These are phyloP conservation scores for Torulaspora microellipsoides DNA, from an alignment of 805 yeast genomes.

Conservation along the genomic window DNA sequence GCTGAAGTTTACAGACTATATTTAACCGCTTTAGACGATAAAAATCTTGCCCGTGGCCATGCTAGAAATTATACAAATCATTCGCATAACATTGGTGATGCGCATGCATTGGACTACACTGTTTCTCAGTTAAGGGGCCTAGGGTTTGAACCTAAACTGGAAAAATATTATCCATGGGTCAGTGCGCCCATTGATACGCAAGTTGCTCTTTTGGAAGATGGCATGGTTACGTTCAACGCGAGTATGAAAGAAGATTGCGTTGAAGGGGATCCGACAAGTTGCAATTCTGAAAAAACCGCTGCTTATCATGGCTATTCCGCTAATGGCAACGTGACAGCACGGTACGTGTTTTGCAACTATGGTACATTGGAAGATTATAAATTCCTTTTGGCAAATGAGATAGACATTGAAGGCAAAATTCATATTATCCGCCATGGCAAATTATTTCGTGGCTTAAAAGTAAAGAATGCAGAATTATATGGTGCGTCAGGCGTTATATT, in stretches of 20 bases:
- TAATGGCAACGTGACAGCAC: slow-evolving; percentile 53
- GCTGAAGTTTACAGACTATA: slow-evolving; percentile 66
- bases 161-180: slow-evolving; percentile 54
- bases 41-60: slow-evolving; percentile 34
- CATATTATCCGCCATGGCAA: slow-evolving; percentile 52
- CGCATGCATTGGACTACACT: slow-evolving; percentile 46
- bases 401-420: slow-evolving; percentile 50
- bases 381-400: slow-evolving; percentile 36
- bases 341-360: slow-evolving; percentile 56
- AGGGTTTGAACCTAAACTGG: slow-evolving; percentile 48
- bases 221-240: slow-evolving; percentile 42
- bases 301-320: slow-evolving; percentile 64
- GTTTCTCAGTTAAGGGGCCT: slow-evolving; percentile 44
- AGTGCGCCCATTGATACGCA: slow-evolving; percentile 47
- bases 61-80: slow-evolving; percentile 16
- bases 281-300: slow-evolving; percentile 39
- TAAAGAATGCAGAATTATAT: slow-evolving; percentile 53
- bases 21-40: slow-evolving; percentile 39
- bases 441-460: slow-evolving; percentile 51
- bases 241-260: slow-evolving; percentile 47
- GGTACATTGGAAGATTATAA: slow-evolving; percentile 55
- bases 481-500: slow-evolving; percentile 63
- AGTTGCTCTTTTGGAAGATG: slow-evolving; percentile 34
- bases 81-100: slow-evolving; percentile 42
- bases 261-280: slow-evolving; percentile 39